Evolutionary conservation across 306 rosid species (phyloP).

Genomic region (Parietaria judaica): DNA sequence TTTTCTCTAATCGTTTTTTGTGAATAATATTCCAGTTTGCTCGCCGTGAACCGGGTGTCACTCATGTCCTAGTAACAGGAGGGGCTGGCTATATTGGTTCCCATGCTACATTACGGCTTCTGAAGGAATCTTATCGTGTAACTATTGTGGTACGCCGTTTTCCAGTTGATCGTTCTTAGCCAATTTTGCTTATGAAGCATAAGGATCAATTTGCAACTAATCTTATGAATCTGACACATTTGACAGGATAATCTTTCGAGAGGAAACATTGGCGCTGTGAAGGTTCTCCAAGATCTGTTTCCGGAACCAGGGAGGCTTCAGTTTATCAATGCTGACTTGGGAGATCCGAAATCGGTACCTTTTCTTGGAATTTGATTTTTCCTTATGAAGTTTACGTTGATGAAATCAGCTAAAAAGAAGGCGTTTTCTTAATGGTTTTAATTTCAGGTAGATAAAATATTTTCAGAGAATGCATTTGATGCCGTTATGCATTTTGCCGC

Average conservation of each 20-base stretch:
- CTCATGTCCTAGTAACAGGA: slow-evolving; percentile 90
- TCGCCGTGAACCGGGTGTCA: slow-evolving; percentile 57
- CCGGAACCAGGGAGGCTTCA: slow-evolving; percentile 94
- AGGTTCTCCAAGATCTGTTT: slow-evolving; percentile 70
- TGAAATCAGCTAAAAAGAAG: not conserved
- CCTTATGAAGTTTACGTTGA: slow-evolving; percentile 2
- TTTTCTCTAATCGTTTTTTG: slow-evolving; percentile 5
- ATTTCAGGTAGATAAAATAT: slow-evolving; percentile 78
- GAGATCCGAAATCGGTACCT: slow-evolving; percentile 81
- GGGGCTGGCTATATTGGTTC: slow-evolving; percentile 98
- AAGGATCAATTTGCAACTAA: slow-evolving; percentile 11
- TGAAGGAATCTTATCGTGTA: slow-evolving; percentile 71
- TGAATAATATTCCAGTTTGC: slow-evolving; percentile 51
- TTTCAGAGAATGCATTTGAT: slow-evolving; percentile 84
- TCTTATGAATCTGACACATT: slow-evolving; percentile 11
- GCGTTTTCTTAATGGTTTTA: slow-evolving; percentile 44
- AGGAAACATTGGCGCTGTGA: slow-evolving; percentile 88
- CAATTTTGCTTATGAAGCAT: not conserved
- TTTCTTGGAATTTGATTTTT: slow-evolving; percentile 16
- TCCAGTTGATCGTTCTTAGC: not conserved
- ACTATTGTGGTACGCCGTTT: slow-evolving; percentile 77
- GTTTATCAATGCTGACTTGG: slow-evolving; percentile 88
- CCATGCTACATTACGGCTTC: slow-evolving; percentile 77
- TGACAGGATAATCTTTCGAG: slow-evolving; percentile 82
- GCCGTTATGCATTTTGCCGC: slow-evolving; percentile 99